Evolutionary conservation across 129 eudicot genomes (phyloP).

Genomic region (Centrapalus pauciflorus): DNA sequence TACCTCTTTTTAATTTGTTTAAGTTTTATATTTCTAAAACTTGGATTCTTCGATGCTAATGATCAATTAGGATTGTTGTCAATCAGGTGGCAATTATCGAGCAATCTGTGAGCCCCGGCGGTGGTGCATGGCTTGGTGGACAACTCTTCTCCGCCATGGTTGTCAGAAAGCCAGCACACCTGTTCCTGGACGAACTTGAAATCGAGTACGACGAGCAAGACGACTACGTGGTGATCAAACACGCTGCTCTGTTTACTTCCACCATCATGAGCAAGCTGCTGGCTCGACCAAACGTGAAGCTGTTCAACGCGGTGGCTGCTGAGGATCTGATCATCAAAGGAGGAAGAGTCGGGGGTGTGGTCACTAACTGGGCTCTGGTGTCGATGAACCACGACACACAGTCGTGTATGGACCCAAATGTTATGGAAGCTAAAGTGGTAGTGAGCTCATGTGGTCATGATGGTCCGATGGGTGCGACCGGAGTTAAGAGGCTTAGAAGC

Average conservation of each 20-base stretch:
- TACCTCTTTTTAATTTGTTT: neutral
- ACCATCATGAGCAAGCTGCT: constrained; percentile 69
- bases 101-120: constrained; percentile 85
- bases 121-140: constrained; percentile 83
- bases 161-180: constrained; percentile 60
- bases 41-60: neutral
- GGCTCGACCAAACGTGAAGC: constrained; percentile 70
- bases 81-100: constrained; percentile 51
- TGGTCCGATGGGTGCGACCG: constrained; percentile 80
- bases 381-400: constrained; percentile 76
- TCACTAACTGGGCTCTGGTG: constrained; percentile 73
- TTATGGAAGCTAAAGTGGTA: constrained; percentile 72
- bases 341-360: constrained; percentile 59
- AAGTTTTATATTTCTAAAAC: neutral
- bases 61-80: neutral
- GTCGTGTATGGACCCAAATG: constrained; percentile 80
- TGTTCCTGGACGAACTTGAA: constrained; percentile 52
- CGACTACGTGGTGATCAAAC: constrained; percentile 64
- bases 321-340: constrained; percentile 66
- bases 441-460: constrained; percentile 81
- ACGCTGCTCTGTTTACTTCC: constrained; percentile 71
- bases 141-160: constrained; percentile 74
- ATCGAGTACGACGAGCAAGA: constrained; percentile 59
- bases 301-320: constrained; percentile 76
- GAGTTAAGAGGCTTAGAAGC: constrained; percentile 61